These are phyloP conservation scores for Trichoderma harzianum DNA, from an alignment of 2,329 filamentous ascomycete species.

Conservation along the genomic window DNA sequence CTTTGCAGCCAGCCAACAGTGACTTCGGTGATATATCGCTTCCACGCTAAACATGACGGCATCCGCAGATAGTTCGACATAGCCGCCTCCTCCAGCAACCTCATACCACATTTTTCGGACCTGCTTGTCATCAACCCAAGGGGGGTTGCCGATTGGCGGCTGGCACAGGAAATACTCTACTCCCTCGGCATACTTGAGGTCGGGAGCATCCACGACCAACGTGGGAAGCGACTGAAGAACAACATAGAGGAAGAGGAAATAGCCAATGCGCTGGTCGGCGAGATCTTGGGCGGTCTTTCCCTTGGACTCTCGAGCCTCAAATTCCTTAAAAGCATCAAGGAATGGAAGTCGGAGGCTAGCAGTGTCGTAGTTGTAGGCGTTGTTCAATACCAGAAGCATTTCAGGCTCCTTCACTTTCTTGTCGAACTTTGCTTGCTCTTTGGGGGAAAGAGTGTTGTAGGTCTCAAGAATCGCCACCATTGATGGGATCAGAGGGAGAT, in stretches of 20 bases:
- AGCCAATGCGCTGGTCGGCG: slow-evolving; percentile 67
- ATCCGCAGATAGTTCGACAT: slow-evolving; percentile 58
- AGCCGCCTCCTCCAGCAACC: slow-evolving; percentile 59
- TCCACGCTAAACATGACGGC: slow-evolving; percentile 60
- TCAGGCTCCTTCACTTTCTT: slow-evolving; percentile 76
- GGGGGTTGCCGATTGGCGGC: slow-evolving; percentile 66
- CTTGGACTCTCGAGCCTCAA: slow-evolving; percentile 66
- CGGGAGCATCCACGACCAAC: slow-evolving; percentile 72
- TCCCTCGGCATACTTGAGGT: slow-evolving; percentile 63
- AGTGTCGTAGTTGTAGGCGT: slow-evolving; percentile 76
- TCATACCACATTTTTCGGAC: slow-evolving; percentile 72
- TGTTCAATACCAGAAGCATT: slow-evolving; percentile 70
- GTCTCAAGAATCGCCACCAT: slow-evolving; percentile 64
- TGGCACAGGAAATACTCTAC: slow-evolving; percentile 82
- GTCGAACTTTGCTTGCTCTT: slow-evolving; percentile 71
- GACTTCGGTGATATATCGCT: slow-evolving; percentile 56
- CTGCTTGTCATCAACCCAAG: slow-evolving; percentile 66
- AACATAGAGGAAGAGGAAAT: slow-evolving; percentile 79
- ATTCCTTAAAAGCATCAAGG: slow-evolving; percentile 65
- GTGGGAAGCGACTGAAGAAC: slow-evolving; percentile 75
- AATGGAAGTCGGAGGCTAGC: slow-evolving; percentile 58
- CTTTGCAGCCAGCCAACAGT: slow-evolving; percentile 54
- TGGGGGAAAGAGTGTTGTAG: slow-evolving; percentile 61
- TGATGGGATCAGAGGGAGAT: slow-evolving; percentile 73
- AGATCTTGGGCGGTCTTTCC: slow-evolving; percentile 65